Percentiles rank a stretch among this genome's conserved stretches.
phyloP scores from a whole-genome alignment of 305 asterid species.

The Fraxinus xanthoxyloides region DNA sequence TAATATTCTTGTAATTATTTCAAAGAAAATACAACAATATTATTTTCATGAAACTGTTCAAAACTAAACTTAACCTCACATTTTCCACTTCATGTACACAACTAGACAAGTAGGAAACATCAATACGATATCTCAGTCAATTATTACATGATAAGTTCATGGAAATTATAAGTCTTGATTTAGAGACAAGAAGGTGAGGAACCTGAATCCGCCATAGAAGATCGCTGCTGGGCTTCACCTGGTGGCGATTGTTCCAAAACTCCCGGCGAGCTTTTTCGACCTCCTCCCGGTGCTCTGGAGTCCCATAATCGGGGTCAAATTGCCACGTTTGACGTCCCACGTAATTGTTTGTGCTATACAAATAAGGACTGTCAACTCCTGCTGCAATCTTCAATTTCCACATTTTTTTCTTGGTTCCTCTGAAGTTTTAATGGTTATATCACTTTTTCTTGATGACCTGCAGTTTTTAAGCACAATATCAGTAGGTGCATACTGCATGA shows the following conservation, averaged over 20 bases:
- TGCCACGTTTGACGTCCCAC: slow-evolving; percentile 66
- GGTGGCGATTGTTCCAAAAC: slow-evolving; percentile 52
- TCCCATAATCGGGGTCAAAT: slow-evolving; percentile 46
- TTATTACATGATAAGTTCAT: neutral
- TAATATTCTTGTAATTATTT: neutral
- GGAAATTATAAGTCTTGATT: neutral
- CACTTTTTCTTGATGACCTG: neutral
- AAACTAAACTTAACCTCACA: neutral
- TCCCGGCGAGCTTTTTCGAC: slow-evolving; percentile 44
- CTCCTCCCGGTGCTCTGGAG: slow-evolving; percentile 44
- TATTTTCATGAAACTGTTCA: neutral
- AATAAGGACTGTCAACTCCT: slow-evolving; percentile 51
- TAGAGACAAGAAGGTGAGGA: neutral
- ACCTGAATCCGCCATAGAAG: slow-evolving; percentile 52
- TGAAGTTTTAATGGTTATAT: neutral
- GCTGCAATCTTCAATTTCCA: slow-evolving; percentile 55
- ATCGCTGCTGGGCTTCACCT: slow-evolving; percentile 52
- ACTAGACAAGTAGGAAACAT: neutral
- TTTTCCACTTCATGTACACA: neutral
- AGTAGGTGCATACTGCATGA: neutral
- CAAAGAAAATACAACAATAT: neutral
- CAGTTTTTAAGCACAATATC: neutral
- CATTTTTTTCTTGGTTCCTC: slow-evolving; percentile 23
- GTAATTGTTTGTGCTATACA: slow-evolving; percentile 60
- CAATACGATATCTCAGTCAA: neutral